Evolutionary conservation across 306 rosid species (phyloP), one percentile per base, ranked within the genome.

Genomic region (Lotus japonicus): DNA sequence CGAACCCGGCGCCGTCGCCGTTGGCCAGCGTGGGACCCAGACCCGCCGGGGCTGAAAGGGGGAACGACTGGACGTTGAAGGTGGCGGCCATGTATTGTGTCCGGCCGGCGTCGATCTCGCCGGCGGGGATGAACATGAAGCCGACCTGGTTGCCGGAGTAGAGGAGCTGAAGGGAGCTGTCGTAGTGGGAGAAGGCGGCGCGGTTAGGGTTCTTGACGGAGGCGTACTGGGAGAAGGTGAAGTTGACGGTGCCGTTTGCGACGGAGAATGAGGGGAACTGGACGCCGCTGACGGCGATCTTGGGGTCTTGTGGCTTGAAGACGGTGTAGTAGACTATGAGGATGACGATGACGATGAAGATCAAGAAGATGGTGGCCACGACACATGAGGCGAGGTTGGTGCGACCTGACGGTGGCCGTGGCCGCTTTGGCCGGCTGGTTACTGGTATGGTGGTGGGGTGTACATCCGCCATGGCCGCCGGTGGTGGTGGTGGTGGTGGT

Each of bases 111-210:
- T 90, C 97, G 86, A 94, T 88, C 73, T 79, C 68, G 4, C 95
- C 96, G 72, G 98, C 97, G 44, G 98, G 98, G 11, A 94, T 94
- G 87, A 94, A 94, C 95, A 94, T 84, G 92, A 94, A 94, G 0
- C 98, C 98, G 46, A 94, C 89, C 63, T 85, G 96, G 44, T 11
- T 75, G 10, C 97, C 96, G 61, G 86, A 81, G 81, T 94, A 88
- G 84, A 94, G 70, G 33, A 94, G 86, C 90, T 89, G 92, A 43
- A 94, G 89, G 5, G 90, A 78, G 68, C 95, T 86, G 74, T 94
- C 97, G 87, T 75, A 94, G 88, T 94, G 98, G 52, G 86, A 72
- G 70, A 94, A 90, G 6, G 64, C 50, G 16, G 97, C 96, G 16
- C 82, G 73, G 95, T 90, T 94, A 48, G 98, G 98, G 85, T 94